These are phyloP conservation scores for Phanerochaete carnosa DNA, from an alignment of 768 basidiomycete species.

Conservation along the genomic window DNA sequence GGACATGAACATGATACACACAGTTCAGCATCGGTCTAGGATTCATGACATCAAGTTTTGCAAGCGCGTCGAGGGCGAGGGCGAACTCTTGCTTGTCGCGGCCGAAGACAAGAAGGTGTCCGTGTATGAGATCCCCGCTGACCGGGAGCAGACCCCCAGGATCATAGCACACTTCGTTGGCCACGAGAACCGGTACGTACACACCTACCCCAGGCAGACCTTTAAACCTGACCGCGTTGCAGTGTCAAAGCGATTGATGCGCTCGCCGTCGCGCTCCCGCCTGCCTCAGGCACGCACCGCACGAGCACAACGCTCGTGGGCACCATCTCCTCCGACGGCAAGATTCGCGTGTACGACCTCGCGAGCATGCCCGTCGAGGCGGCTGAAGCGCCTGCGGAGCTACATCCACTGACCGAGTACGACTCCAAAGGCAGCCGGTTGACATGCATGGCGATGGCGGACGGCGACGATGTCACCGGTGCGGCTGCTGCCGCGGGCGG, in stretches of 20 bases:
- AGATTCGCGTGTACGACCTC: conserved; percentile 74
- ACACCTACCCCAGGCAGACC: not conserved
- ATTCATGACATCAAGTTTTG: conserved; percentile 84
- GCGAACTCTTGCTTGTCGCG: conserved; percentile 75
- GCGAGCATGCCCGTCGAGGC: conserved; percentile 37
- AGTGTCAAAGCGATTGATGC: conserved; percentile 84
- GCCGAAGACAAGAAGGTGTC: conserved; percentile 90
- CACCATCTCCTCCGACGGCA: conserved; percentile 89
- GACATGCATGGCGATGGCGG: conserved; percentile 67
- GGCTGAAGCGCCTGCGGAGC: conserved; percentile 24
- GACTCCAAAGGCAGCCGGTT: conserved; percentile 85
- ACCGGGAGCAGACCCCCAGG: conserved; percentile 42
- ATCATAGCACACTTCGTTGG: conserved; percentile 75
- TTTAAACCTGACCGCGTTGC: conserved; percentile 4
- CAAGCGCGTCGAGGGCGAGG: conserved; percentile 48
- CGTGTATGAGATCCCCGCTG: conserved; percentile 60
- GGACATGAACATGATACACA: conserved; percentile 78
- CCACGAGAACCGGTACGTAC: conserved; percentile 78
- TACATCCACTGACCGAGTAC: conserved; percentile 62
- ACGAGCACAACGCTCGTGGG: conserved; percentile 59
- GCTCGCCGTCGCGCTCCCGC: conserved; percentile 56
- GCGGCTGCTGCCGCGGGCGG: conserved; percentile 18
- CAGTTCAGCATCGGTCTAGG: conserved; percentile 73
- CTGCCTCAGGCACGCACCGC: conserved; percentile 16
- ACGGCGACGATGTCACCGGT: conserved; percentile 32